phyloP scores from a whole-genome alignment of 2,329 filamentous ascomycete genomes.

The Apiospora marii region DNA sequence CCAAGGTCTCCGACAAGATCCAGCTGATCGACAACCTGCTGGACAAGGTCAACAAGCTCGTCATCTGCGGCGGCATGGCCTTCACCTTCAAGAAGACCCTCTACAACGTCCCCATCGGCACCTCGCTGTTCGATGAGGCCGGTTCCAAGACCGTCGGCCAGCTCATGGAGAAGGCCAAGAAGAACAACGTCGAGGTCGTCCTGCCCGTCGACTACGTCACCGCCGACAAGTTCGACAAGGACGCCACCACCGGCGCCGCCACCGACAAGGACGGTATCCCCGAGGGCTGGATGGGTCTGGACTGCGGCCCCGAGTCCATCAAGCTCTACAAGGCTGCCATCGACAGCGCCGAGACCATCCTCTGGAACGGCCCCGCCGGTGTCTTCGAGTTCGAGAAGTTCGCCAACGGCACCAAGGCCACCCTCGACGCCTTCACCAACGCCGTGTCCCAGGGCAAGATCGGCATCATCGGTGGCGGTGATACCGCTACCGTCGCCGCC shows the following conservation, averaged over 20 bases:
- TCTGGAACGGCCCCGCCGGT: conserved; percentile 98
- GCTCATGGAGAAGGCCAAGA: conserved; percentile 94
- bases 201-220: conserved; percentile 96
- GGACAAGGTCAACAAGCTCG: conserved; percentile 95
- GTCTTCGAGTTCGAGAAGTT: conserved; percentile 98
- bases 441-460: conserved; percentile 87
- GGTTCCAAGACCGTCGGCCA: conserved; percentile 89
- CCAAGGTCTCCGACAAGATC: conserved; percentile 99
- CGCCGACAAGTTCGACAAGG: conserved; percentile 89
- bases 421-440: conserved; percentile 85
- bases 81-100: conserved; percentile 99
- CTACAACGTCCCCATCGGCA: conserved; percentile 86
- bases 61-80: conserved; percentile 97
- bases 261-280: conserved; percentile 90
- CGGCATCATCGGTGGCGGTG: conserved; percentile 97
- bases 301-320: conserved; percentile 89
- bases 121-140: conserved; percentile 91
- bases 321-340: conserved; percentile 91
- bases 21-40: conserved; percentile 99
- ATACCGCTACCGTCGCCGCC: conserved; percentile 96
- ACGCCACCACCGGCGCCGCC: conserved; percentile 82
- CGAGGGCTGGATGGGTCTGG: conserved; percentile 97
- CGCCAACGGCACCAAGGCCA: conserved; percentile 89
- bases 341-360: conserved; percentile 88
- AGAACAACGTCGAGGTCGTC: conserved; percentile 93